These are phyloP conservation scores for Diaporthe batatas DNA, from an alignment of 2,329 filamentous ascomycete genomes.

Conservation along the genomic window DNA sequence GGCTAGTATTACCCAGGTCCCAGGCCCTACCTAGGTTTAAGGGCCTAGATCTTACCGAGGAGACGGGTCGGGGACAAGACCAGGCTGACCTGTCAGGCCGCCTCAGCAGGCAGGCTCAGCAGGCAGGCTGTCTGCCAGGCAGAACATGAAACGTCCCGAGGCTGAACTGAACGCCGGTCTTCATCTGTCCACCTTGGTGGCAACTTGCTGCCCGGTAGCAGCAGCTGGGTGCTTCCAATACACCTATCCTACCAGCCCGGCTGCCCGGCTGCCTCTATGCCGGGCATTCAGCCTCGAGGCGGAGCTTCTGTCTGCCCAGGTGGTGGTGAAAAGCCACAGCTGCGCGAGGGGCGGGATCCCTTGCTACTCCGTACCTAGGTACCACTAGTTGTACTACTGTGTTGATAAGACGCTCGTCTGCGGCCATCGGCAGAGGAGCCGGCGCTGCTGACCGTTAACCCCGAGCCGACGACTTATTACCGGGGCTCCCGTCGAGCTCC, in stretches of 20 bases:
- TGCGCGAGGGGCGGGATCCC: background rate
- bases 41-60: constrained; percentile 30
- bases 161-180: background rate
- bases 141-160: constrained; percentile 22
- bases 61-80: background rate
- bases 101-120: background rate
- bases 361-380: too few species aligned
- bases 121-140: background rate
- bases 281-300: constrained; percentile 1
- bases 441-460: constrained; percentile 7
- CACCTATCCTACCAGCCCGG: constrained; percentile 11
- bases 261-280: constrained; percentile 4
- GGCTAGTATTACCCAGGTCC: background rate
- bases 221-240: constrained; percentile 1
- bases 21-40: too few species aligned
- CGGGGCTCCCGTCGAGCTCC: constrained; percentile 16
- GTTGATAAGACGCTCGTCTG: constrained; percentile 14
- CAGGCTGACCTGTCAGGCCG: constrained; percentile 8
- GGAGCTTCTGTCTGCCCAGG: background rate
- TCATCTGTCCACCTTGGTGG: constrained; percentile 17
- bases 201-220: constrained; percentile 11
- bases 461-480: constrained; percentile 29
- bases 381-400: too few species aligned
- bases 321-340: constrained; percentile 5
- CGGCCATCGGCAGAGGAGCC: constrained; percentile 33